Conservation (phyloP, 2,329 filamentous ascomycete genomes). For the Rosellinia necatrix region DNA sequence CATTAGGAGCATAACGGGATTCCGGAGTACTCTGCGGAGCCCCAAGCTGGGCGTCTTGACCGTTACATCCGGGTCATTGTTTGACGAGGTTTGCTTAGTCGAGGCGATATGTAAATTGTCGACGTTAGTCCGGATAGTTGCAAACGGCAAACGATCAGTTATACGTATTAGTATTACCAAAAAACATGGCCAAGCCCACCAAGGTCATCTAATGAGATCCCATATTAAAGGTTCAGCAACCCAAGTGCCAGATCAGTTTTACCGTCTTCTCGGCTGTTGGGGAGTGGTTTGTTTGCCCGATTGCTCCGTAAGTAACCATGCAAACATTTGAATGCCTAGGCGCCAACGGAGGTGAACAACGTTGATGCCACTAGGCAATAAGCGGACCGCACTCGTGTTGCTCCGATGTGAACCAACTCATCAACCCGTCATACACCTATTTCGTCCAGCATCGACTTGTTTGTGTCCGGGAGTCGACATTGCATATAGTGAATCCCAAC, state of each 20-base stretch:
- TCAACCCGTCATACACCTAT: neutral
- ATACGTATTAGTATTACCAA: neutral
- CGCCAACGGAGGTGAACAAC: neutral
- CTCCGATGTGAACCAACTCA: neutral
- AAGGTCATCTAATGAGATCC: neutral
- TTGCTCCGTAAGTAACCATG: neutral
- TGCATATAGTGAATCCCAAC: conserved; percentile 2
- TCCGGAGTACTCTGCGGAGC: no score
- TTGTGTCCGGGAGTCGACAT: neutral
- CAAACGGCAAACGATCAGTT: no score
- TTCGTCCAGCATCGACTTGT: neutral
- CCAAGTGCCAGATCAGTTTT: neutral
- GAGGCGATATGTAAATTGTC: no score
- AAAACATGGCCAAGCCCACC: neutral
- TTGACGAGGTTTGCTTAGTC: neutral
- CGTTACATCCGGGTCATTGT: neutral
- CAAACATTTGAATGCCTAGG: neutral
- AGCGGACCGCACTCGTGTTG: neutral
- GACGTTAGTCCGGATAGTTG: no score
- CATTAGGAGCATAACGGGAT: no score
- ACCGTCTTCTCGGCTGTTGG: neutral
- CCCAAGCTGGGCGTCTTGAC: neutral
- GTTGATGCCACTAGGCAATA: neutral
- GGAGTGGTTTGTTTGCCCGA: neutral
- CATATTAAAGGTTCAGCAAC: neutral